These are phyloP conservation scores for Pleurotus tuber-regium DNA, from an alignment of 768 basidiomycete species.

Conservation along the genomic window DNA sequence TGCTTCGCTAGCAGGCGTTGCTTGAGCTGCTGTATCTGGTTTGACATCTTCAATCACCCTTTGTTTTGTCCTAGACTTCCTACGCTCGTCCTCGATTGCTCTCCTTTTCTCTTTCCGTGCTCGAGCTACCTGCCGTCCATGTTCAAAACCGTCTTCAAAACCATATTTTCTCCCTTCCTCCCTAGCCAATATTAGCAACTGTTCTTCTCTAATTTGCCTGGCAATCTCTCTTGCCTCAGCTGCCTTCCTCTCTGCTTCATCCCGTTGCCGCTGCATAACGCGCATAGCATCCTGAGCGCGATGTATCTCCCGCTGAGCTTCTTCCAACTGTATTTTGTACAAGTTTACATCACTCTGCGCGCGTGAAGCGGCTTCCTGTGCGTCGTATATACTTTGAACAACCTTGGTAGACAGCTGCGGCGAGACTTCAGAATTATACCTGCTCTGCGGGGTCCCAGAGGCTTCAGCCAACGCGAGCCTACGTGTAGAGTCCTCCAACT, in stretches of 20 bases:
- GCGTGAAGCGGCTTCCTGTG: slow-evolving; percentile 1
- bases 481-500: slow-evolving; percentile 31
- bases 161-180: slow-evolving; percentile 4
- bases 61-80: not conserved
- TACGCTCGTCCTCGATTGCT: not conserved
- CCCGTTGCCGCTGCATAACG: slow-evolving; percentile 1
- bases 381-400: slow-evolving; percentile 22
- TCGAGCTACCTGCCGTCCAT: slow-evolving; percentile 4
- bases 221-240: slow-evolving; percentile 4
- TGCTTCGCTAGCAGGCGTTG: not conserved
- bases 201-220: slow-evolving; percentile 4
- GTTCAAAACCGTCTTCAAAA: slow-evolving; percentile 8
- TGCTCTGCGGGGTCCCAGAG: slow-evolving; percentile 26
- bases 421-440: slow-evolving; percentile 4
- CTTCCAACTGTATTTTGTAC: slow-evolving; percentile 7
- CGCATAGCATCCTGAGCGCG: slow-evolving; percentile 4
- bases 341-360: not conserved
- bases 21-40: not conserved
- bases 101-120: not conserved
- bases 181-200: slow-evolving; percentile 1
- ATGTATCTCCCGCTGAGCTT: slow-evolving; percentile 3
- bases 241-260: slow-evolving; percentile 6
- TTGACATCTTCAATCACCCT: slow-evolving; percentile 1
- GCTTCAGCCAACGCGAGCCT: slow-evolving; percentile 33
- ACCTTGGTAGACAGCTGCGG: slow-evolving; percentile 30